Conservation (phyloP, 2,329 filamentous ascomycete genomes). For the Hortaea werneckii region DNA sequence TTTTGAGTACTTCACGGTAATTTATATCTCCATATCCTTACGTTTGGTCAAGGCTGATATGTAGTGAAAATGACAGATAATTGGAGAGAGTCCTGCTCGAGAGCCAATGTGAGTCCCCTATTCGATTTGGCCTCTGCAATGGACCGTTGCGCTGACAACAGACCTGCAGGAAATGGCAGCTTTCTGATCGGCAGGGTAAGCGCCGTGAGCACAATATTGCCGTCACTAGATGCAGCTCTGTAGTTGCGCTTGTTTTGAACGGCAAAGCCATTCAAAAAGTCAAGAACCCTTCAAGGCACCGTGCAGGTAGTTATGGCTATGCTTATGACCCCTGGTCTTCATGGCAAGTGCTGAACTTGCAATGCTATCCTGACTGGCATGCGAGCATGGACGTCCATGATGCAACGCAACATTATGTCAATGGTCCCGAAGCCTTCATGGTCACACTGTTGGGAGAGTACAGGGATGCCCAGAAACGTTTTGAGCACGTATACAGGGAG, state of each 20-base stretch:
- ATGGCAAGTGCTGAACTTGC: constrained; percentile 50
- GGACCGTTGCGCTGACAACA: too few relatives aligned
- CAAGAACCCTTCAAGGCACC: constrained; percentile 40
- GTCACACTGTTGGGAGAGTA: constrained; percentile 50
- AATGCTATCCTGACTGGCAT: constrained; percentile 51
- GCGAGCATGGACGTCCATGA: constrained; percentile 48
- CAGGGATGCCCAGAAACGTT: constrained; percentile 49
- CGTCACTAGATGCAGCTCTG: constrained; percentile 48
- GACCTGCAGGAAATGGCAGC: constrained; percentile 38
- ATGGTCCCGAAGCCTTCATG: constrained; percentile 53
- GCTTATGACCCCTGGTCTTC: constrained; percentile 50
- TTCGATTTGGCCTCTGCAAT: too few relatives aligned
- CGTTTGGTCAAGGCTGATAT: constrained; percentile 15
- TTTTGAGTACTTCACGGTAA: constrained; percentile 55
- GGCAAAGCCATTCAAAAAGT: constrained; percentile 43
- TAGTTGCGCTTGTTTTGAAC: constrained; percentile 48
- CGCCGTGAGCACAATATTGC: constrained; percentile 42
- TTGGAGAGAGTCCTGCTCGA: too few relatives aligned
- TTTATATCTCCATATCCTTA: constrained; percentile 26
- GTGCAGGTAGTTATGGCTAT: constrained; percentile 39
- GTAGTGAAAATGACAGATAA: too few relatives aligned
- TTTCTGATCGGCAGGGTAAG: constrained; percentile 38
- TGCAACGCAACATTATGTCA: constrained; percentile 46
- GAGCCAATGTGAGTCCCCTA: too few relatives aligned
- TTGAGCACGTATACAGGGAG: constrained; percentile 45